Evolutionary conservation across 2,329 filamentous ascomycete species (phyloP), one percentile per base, ranked within the genome.

Genomic region (Sporothrix brasiliensis): DNA sequence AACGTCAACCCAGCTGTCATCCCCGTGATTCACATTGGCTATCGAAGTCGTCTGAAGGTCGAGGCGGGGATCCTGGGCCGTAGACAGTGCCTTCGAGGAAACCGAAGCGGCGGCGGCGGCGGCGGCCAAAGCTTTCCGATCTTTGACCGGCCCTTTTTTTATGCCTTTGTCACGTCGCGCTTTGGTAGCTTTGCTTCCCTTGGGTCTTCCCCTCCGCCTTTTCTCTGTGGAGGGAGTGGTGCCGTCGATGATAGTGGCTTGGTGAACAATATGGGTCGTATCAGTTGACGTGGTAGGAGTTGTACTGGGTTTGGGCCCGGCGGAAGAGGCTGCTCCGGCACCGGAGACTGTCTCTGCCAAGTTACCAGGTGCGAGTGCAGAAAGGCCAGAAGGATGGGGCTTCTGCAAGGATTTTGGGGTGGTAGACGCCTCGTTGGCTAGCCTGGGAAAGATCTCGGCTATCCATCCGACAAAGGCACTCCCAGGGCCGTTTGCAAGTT

Each of bases 381-480:
- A 44, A n/a, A 68, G 39, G 34, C 61, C 65, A 16, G 65, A 34
- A 13, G 34, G 11, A 24, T 65, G 47, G 3, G 60, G 27, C 34
- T 71, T 61, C 24, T 34, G 67, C 14, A 63, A 49, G 1, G 68
- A 27, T 24, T 70, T 71, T 7, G 66, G 34, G 1, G 60, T 56
- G n/a, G 39, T 44, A 1, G 67, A 53, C 1, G 70, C 70, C 27
- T 70, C 67, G 24, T 69, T 65, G 5, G 66, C 27, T 14, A 78
- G 77, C 49, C 79, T 81, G 21, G 87, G 87, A 72, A 90, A 90
- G 69, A 90, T 88, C 75, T 90, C 88, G 14, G 86, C 81, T 58
- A 89, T 78, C 87, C 88, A 90, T 24, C 86, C 84, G 41, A 90
- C 82, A 71, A 90, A 87, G 13, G 87, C 78, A 24, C 83, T 82